phyloP scores from a whole-genome alignment of 2,329 filamentous ascomycete species.

The Cercospora sesami region DNA sequence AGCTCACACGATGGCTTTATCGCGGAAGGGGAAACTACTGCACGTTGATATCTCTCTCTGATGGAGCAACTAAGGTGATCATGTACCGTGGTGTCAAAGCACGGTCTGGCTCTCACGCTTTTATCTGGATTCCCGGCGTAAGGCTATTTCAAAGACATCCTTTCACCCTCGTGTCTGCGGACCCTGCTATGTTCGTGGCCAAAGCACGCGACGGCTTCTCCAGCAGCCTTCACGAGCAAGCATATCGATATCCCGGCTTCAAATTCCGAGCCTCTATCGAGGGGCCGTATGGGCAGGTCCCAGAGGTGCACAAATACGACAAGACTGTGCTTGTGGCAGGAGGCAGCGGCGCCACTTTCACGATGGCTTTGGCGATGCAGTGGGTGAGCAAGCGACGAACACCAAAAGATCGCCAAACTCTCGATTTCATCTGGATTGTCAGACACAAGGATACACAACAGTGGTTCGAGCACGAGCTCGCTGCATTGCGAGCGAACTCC shows the following conservation, averaged over 20 bases:
- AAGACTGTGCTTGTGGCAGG: conserved; percentile 61
- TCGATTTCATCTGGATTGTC: conserved; percentile 45
- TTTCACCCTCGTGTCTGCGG: conserved; percentile 27
- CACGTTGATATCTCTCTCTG: conserved; percentile 26
- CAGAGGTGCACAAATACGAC: conserved; percentile 57
- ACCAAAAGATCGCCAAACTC: conserved; percentile 48
- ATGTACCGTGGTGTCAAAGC: conserved; percentile 22
- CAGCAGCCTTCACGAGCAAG: conserved; percentile 23
- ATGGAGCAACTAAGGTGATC: conserved; percentile 26
- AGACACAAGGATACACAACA: conserved; percentile 36
- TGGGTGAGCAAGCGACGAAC: conserved; percentile 35
- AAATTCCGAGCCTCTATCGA: conserved; percentile 29
- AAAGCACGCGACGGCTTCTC: conserved; percentile 30
- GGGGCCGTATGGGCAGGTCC: conserved; percentile 35
- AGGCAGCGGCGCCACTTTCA: conserved; percentile 60
- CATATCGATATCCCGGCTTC: conserved; percentile 19
- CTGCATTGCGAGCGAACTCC: conserved; percentile 46
- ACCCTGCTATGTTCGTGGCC: conserved; percentile 28
- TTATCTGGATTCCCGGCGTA: conserved; percentile 30
- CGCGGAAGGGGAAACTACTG: conserved; percentile 22
- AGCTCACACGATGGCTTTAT: conserved; percentile 25
- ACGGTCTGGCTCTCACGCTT: conserved; percentile 28
- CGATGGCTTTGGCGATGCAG: conserved; percentile 56
- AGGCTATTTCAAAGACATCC: conserved; percentile 27
- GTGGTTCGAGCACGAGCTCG: conserved; percentile 57